Evolutionary conservation across 2,329 filamentous ascomycete species (phyloP).

Genomic region (Aspergillus neotritici): DNA sequence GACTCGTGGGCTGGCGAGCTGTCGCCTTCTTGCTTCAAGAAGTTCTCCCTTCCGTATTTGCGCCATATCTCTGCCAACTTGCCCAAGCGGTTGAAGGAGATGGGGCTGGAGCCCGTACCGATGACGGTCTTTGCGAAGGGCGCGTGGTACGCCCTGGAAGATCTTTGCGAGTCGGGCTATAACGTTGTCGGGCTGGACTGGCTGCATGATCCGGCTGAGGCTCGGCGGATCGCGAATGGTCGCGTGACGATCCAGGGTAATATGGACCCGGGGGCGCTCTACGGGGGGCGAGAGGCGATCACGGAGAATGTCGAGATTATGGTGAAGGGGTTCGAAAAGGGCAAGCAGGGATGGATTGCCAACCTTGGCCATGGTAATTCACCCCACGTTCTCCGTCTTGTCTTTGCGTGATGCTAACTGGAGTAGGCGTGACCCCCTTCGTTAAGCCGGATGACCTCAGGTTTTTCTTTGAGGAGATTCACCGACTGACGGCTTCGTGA

Average conservation of each 20-base stretch:
- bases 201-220: conserved; percentile 82
- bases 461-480: conserved; percentile 91
- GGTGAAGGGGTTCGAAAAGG: conserved; percentile 76
- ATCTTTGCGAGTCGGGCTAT: conserved; percentile 82
- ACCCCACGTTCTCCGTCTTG: neutral
- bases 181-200: conserved; percentile 93
- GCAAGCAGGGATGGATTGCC: conserved; percentile 90
- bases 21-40: conserved; percentile 73
- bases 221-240: conserved; percentile 70
- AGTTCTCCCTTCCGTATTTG: conserved; percentile 82
- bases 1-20: conserved; percentile 98
- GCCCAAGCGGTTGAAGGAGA: conserved; percentile 65
- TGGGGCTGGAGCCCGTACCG: conserved; percentile 73
- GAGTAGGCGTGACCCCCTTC: conserved; percentile 78
- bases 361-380: conserved; percentile 86
- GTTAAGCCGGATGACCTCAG: conserved; percentile 90
- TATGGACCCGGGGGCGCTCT: conserved; percentile 87
- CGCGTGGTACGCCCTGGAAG: conserved; percentile 89
- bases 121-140: conserved; percentile 99
- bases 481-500: conserved; percentile 48
- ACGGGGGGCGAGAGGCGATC: conserved; percentile 76
- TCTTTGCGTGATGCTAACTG: conserved; percentile 18
- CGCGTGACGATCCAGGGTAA: conserved; percentile 87
- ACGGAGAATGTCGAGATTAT: conserved; percentile 77
- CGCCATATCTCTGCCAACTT: conserved; percentile 76